Evolutionary conservation across 1,284 basidiomycete genomes (phyloP), one percentile per base, ranked within the genome.

Genomic region (Ganoderma multipileum): DNA sequence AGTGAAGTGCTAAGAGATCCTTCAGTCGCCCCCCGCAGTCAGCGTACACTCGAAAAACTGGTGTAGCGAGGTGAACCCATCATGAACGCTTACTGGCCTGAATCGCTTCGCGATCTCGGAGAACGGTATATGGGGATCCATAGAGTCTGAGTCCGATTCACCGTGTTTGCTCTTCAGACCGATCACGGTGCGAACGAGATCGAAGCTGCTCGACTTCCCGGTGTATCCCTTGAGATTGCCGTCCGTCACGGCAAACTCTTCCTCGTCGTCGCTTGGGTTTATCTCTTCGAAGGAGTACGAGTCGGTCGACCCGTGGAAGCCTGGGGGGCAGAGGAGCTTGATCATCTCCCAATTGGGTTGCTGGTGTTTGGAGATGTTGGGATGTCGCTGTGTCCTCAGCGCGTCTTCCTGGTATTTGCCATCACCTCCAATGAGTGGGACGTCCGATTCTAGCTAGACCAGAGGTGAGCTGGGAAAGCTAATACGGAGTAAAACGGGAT

Each of bases 141-240:
- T 26, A 20, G 57, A 14, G 36, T 26, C 30, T 20, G 18, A 14
- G 36, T 26, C 30, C n/a, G 18, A 18, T 59, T 47, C 38, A 14
- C 9, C 38, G 14, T 26, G n/a, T 14, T 7, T 54, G 62, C 11
- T 28, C 87, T 91, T 93, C 23, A 93, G 79, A 65, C 89, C 87
- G 28, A 92, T 84, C 20, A 92, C 89, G 2, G 86, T 84, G 54
- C 87, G 87, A 58, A 94, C 81, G 12, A 94, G 84, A 80, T 87
- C 87, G 1, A 88, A 84, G 3, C 88, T 87, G 63, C 91, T 93
- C 0, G 90, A 90, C 75, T 92, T 91, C 0, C 92, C 92, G 71
- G 91, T 90, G 78, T 91, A 94, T 11, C 90, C 83, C 42, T 82
- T 80, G 2, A 83, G 2, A 69, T 71, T 0, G 81, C 78, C 33